Conservation (phyloP, 2,329 filamentous ascomycete genomes). For the Sordariomycetes sp. region DNA sequence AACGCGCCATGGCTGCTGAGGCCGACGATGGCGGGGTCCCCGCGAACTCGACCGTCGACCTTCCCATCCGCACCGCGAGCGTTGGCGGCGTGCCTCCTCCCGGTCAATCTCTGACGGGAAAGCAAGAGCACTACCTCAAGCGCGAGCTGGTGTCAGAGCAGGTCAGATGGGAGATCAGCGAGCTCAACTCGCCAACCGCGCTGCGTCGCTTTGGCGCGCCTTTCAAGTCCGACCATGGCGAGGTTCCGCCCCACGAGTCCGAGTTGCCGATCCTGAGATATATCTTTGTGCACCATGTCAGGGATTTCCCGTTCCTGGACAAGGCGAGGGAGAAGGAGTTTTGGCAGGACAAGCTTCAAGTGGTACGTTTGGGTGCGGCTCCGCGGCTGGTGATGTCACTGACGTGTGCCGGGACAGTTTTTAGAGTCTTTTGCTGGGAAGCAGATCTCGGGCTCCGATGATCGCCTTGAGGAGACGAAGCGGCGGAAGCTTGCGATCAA, state of each 20-base stretch:
- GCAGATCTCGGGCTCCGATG: conserved; percentile 93
- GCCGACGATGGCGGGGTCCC: conserved; percentile 11
- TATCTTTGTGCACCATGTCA: conserved; percentile 96
- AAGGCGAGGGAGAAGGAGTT: conserved; percentile 98
- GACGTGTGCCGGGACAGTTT: conserved; percentile 49
- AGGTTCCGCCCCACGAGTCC: conserved; percentile 87
- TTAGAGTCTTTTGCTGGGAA: conserved; percentile 96
- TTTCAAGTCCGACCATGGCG: conserved; percentile 85
- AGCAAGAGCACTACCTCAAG: conserved; percentile 98
- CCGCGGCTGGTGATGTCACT: not conserved
- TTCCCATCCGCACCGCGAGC: conserved; percentile 20
- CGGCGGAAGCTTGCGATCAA: conserved; percentile 85
- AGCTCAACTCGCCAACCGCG: conserved; percentile 90
- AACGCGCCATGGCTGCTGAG: no score
- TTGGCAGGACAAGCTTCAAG: conserved; percentile 96
- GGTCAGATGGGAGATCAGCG: conserved; percentile 80
- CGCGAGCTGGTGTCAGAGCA: conserved; percentile 88
- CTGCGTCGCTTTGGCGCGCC: conserved; percentile 92
- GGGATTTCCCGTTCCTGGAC: conserved; percentile 95
- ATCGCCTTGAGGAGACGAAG: conserved; percentile 93
- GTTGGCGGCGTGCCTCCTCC: conserved; percentile 23
- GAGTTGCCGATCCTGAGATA: conserved; percentile 89
- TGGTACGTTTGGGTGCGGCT: no score
- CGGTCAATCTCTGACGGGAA: conserved; percentile 65
- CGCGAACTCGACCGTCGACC: conserved; percentile 9